Conservation (phyloP, 2,329 filamentous ascomycete genomes). For the Thielaviopsis punctulata region DNA sequence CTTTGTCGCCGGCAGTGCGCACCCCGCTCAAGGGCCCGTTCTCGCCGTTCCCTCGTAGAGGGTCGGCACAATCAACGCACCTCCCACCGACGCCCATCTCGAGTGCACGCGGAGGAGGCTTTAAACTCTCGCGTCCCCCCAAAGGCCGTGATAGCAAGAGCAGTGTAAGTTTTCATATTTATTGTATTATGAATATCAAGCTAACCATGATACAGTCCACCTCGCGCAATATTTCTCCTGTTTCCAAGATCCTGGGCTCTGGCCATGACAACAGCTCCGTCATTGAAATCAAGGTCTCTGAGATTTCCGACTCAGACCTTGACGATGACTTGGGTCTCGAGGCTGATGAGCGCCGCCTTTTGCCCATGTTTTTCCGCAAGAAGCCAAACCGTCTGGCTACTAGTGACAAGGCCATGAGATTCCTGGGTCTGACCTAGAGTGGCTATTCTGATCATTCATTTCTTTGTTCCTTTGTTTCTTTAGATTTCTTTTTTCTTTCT, state of each 20-base stretch:
- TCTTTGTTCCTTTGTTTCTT: neutral
- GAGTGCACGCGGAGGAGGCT: neutral
- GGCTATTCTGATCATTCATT: neutral
- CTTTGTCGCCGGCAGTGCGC: conserved; percentile 14
- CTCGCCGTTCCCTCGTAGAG: conserved; percentile 18
- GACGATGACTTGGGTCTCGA: conserved; percentile 18
- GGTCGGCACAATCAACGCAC: conserved; percentile 5
- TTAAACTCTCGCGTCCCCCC: conserved; percentile 10
- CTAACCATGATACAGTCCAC: neutral
- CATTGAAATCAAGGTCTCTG: conserved; percentile 9
- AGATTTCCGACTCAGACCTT: conserved; percentile 7
- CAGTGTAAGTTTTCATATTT: neutral
- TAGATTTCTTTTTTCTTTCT: neutral
- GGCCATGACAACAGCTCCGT: neutral
- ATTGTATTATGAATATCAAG: neutral
- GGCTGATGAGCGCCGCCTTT: conserved; percentile 32
- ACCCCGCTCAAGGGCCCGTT: conserved; percentile 18
- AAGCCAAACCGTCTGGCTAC: conserved; percentile 22
- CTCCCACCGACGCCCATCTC: conserved; percentile 4
- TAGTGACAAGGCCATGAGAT: conserved; percentile 35
- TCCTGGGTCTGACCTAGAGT: conserved; percentile 28
- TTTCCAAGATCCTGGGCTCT: neutral
- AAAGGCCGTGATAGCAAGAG: conserved; percentile 5
- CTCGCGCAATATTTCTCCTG: conserved; percentile 8
- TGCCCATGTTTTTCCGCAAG: conserved; percentile 30